Evolutionary conservation across 257 asterid species (phyloP), one percentile per base, ranked within the genome.

Genomic region (Euphrasia confusa): DNA sequence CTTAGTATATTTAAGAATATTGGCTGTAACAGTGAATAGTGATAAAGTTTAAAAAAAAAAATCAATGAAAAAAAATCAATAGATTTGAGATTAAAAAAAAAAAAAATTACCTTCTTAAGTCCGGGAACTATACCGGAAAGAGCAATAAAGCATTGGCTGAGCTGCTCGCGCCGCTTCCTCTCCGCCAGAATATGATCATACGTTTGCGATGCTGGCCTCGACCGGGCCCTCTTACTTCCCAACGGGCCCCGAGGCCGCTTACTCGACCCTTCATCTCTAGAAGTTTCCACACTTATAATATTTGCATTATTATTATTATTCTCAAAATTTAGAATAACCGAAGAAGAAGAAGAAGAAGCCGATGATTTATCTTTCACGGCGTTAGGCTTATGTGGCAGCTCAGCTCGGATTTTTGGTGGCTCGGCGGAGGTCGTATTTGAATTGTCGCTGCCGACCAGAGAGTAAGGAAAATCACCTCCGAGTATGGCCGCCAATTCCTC

Each of bases 111-210:
- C 79, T 74, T 74, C 56, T 64, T 74, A 50, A 74, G 79, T 10
- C 79, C 79, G 0, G 79, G 79, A 60, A 74, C 75, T 1, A 74
- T 55, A 14, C 75, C 60, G 12, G 79, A 74, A 17, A 74, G 72
- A 54, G 79, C 72, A 45, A 74, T 45, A 8, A 74, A 74, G 8
- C 15, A 60, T 58, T 65, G 69, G 71, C 79, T 60, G 12, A 69
- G 72, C 62, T 64, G 68, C 66, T 74, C 79, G 7, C 78, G 61
- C 37, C 75, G 59, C 72, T 61, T 74, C 15, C 79, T 69, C 65
- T 74, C 72, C 2, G 79, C 79, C 33, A 74, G 54, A 7, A 69
- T 74, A 21, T 74, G 79, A 60, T 74, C 79, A 5, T 69, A 67
- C 0, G 70, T 68, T 49, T 72, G 73, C 21, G 77, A 68, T 3